These are phyloP conservation scores for Puccinia polysora DNA, from an alignment of 1,284 basidiomycete species.

Conservation along the genomic window DNA sequence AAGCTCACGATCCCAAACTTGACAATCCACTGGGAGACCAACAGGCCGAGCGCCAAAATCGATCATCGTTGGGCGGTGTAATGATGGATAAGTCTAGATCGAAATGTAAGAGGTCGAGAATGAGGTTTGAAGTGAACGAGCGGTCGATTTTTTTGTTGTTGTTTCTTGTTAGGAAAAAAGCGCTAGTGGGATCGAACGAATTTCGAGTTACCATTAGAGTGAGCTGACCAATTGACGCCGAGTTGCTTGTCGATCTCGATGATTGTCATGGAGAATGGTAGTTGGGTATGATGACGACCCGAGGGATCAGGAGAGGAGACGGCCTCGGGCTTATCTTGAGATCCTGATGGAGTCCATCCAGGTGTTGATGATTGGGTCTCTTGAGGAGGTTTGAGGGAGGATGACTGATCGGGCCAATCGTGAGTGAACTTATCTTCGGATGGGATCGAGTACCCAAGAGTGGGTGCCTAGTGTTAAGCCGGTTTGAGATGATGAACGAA, in stretches of 20 bases:
- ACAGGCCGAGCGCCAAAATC: constrained; percentile 19
- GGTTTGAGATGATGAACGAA: neutral
- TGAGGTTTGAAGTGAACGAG: neutral
- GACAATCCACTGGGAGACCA: constrained; percentile 37
- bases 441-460: constrained; percentile 1
- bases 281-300: neutral
- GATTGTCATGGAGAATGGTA: constrained; percentile 22
- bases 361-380: neutral
- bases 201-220: constrained; percentile 26
- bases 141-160: no score
- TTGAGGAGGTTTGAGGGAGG: neutral
- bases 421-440: neutral
- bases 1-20: constrained; percentile 24
- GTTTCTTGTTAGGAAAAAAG: no score
- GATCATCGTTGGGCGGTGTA: constrained; percentile 18
- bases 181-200: neutral
- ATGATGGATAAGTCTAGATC: constrained; percentile 12
- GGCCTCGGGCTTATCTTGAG: neutral
- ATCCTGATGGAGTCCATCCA: neutral
- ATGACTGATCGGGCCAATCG: neutral
- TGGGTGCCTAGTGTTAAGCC: neutral
- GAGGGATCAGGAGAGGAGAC: neutral
- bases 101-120: neutral
- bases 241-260: constrained; percentile 35
- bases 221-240: constrained; percentile 17